Conservation (phyloP, 768 basidiomycete genomes). For the Naganishia antarctica region DNA sequence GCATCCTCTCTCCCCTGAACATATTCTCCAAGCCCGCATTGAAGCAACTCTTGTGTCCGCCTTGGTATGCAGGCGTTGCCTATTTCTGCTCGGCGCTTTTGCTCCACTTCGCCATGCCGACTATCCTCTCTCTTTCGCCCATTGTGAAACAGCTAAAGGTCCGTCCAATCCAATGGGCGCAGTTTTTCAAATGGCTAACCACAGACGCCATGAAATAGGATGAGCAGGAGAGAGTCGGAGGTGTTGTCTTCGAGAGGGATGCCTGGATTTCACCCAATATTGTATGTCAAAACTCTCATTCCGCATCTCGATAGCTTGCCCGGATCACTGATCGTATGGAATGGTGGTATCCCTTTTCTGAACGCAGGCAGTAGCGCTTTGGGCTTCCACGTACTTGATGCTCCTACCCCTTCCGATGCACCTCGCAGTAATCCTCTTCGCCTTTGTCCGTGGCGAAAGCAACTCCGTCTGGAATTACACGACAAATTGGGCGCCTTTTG, state of each 20-base stretch:
- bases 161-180: too few species aligned
- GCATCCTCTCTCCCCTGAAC: neutral
- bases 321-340: too few species aligned
- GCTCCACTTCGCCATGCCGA: neutral
- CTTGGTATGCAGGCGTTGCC: neutral
- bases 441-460: conserved; percentile 2
- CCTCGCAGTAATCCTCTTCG: neutral
- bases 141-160: neutral
- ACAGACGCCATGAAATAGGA: neutral
- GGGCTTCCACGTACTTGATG: neutral
- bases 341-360: too few species aligned
- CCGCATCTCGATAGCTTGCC: too few species aligned
- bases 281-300: neutral
- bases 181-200: too few species aligned
- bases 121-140: neutral
- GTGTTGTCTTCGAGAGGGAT: neutral
- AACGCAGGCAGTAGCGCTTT: neutral
- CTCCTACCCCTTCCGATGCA: neutral
- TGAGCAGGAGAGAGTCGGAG: neutral
- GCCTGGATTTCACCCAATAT: conserved; percentile 5
- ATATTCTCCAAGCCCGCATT: neutral
- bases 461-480: neutral
- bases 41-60: neutral
- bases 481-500: neutral
- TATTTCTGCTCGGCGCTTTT: neutral